These are phyloP conservation scores for Meyerozyma smithsonii DNA, from an alignment of 1,139 yeast genomes.

Conservation along the genomic window DNA sequence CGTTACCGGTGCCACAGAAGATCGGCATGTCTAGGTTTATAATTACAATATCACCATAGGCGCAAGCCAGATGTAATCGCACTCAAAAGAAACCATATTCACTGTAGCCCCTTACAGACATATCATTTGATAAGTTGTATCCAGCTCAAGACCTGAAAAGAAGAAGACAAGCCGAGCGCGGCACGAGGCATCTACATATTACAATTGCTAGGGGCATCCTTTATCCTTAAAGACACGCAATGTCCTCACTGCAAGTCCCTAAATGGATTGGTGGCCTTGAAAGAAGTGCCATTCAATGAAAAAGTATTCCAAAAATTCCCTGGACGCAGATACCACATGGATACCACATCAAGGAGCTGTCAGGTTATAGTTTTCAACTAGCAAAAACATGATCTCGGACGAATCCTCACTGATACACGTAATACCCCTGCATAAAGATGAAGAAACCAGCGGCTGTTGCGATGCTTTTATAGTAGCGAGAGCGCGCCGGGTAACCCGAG, in stretches of 20 bases:
- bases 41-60: constrained; percentile 70
- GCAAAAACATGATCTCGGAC: constrained; percentile 99
- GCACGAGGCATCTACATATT: constrained; percentile 48
- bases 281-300: constrained; percentile 5
- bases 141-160: constrained; percentile 51
- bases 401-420: constrained; percentile 99
- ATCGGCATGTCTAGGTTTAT: constrained; percentile 51
- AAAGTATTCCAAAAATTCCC: constrained; percentile 74
- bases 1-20: no score
- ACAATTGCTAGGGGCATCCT: neutral
- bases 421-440: constrained; percentile 99
- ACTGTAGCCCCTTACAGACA: constrained; percentile 53
- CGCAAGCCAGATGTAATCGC: constrained; percentile 56
- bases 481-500: constrained; percentile 17
- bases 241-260: constrained; percentile 22
- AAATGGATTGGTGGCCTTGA: constrained; percentile 5
- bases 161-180: constrained; percentile 55
- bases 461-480: constrained; percentile 13
- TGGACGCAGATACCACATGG: constrained; percentile 41
- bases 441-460: constrained; percentile 29
- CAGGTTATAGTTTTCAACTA: constrained; percentile 99
- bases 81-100: constrained; percentile 65
- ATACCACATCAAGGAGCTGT: constrained; percentile 77
- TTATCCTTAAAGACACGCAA: constrained; percentile 10
- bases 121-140: constrained; percentile 19